Evolutionary conservation across 805 yeast species (phyloP).

Genomic region (Candida easanensis): DNA sequence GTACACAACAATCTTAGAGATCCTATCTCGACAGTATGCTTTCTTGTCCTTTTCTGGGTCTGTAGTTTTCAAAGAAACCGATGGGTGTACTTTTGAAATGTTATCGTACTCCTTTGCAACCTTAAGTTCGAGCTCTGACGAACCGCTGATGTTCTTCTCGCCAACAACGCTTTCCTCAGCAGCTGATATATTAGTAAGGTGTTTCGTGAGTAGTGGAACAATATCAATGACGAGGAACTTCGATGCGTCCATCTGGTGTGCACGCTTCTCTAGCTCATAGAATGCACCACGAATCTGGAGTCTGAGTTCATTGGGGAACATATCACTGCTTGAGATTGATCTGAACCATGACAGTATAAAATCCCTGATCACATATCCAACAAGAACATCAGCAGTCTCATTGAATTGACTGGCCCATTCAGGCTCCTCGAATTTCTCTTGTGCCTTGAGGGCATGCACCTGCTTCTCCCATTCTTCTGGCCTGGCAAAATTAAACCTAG

Average conservation of each 20-base stretch:
- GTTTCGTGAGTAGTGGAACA: conserved; percentile 65
- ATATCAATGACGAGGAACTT: conserved; percentile 54
- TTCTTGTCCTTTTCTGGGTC: conserved; percentile 43
- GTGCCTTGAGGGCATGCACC: conserved; percentile 12
- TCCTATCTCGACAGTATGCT: conserved; percentile 43
- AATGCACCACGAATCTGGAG: conserved; percentile 42
- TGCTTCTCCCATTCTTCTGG: conserved; percentile 31
- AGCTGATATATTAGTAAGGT: conserved; percentile 48
- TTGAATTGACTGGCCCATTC: conserved; percentile 26
- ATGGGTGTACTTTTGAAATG: conserved; percentile 52
- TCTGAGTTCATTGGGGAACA: conserved; percentile 41
- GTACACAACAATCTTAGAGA: conserved; percentile 44
- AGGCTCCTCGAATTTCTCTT: conserved; percentile 9
- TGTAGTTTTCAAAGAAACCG: conserved; percentile 39
- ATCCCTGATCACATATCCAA: conserved; percentile 45
- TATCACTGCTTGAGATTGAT: conserved; percentile 37
- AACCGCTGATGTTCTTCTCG: conserved; percentile 29
- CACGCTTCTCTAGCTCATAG: conserved; percentile 38
- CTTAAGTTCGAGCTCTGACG: conserved; percentile 37
- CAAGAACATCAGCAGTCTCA: conserved; percentile 42
- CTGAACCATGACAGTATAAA: conserved; percentile 58
- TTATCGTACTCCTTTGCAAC: conserved; percentile 39
- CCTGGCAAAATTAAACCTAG: conserved; percentile 28
- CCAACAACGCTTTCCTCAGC: conserved; percentile 36
- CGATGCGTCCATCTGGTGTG: conserved; percentile 49